Base-by-base conservation (phyloP, 768 basidiomycete genomes). In the Porpolomopsis calyptriformis region DNA sequence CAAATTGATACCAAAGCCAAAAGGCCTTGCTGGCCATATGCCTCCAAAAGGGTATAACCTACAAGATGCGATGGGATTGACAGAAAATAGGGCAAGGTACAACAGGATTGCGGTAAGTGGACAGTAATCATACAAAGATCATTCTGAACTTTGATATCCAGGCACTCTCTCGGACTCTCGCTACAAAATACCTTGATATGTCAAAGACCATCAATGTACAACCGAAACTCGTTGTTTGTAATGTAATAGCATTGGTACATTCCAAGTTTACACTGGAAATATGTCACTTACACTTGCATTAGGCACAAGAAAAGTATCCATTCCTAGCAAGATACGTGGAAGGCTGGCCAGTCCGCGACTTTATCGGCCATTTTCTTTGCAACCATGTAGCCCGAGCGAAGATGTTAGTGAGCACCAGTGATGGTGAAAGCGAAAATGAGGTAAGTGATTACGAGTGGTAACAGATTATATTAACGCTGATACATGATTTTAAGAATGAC, bases 91-190 rank as follows among this genome's bases (percentile, higher is more conserved):
- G 19, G 12, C 23, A 42, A 11, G 19, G 27, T 42, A 42, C 40
- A 42, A 42, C 40, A 42, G 27, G 19, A 11, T 42, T 42, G 22
- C n/a, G 22, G 40, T 42, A 20, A 24, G 40, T 42, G 38, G 16
- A 39, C 38, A 19, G 38, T 18, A 39, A 5, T 19, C 12, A 19
- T n/a, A 39, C n/a, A n/a, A 12, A 22, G 10, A 39, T n/a, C 11
- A 11, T 18, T 11, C 18, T n/a, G 4, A 39, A n/a, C 23, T 2
- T 18, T 22, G 11, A 39, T 2, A 39, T 39, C 16, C 12, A 39
- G 38, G 19, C 11, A 10, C 11, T 19, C 38, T 39, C 16, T 39
- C 23, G 38, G 11, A 19, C 22, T 19, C 22, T 19, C 23, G 38
- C 19, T 22, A 39, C 23, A 11, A 39, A 23, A 23, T 19, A 19